Evolutionary conservation across 2,329 filamentous ascomycete genomes (phyloP).

Genomic region (Coccinonectria pachysandricola): DNA sequence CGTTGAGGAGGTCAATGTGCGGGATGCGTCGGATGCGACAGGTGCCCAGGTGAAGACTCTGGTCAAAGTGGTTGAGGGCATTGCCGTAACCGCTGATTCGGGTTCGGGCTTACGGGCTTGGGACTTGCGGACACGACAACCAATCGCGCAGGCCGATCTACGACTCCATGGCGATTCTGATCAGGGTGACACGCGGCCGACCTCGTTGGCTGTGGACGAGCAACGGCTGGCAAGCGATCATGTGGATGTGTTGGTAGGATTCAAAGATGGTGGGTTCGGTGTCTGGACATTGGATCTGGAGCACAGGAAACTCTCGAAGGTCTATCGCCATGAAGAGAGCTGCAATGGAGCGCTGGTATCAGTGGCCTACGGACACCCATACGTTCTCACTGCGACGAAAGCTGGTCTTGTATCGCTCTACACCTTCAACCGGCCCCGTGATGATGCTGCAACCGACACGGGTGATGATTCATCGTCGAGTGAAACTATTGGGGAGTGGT

Average conservation of each 20-base stretch:
- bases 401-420: constrained; percentile 69
- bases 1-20: constrained; percentile 64
- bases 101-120: constrained; percentile 65
- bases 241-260: constrained; percentile 58
- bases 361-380: constrained; percentile 64
- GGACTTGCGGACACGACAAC: constrained; percentile 54
- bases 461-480: not conserved
- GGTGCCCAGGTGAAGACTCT: constrained; percentile 48
- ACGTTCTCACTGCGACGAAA: constrained; percentile 67
- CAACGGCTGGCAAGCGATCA: constrained; percentile 29
- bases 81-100: constrained; percentile 67
- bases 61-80: constrained; percentile 65
- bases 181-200: constrained; percentile 33
- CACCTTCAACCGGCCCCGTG: constrained; percentile 37
- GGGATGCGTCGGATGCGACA: constrained; percentile 23
- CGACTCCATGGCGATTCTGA: constrained; percentile 8
- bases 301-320: constrained; percentile 31
- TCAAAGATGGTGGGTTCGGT: constrained; percentile 59
- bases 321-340: constrained; percentile 51
- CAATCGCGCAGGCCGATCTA: constrained; percentile 43
- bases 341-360: constrained; percentile 57
- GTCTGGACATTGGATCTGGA: constrained; percentile 52
- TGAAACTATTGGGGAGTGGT: not conserved
- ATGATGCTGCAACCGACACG: constrained; percentile 1
- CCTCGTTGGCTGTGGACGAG: constrained; percentile 56